Conservation (phyloP, 768 basidiomycete genomes). For the Trametes villosa region DNA sequence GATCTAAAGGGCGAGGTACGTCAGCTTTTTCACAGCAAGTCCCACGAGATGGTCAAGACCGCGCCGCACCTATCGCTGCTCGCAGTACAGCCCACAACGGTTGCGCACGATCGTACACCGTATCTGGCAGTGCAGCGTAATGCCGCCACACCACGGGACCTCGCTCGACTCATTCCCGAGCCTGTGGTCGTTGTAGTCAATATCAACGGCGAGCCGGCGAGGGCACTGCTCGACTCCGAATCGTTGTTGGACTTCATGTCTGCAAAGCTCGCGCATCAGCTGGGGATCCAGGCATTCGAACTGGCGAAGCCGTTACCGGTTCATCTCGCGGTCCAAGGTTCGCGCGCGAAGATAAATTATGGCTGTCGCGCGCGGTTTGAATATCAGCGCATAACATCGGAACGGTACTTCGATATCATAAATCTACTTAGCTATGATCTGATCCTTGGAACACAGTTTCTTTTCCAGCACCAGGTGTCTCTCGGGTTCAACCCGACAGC, state of each 20-base stretch:
- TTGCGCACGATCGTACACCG: no score
- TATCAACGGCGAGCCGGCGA: slow-evolving; percentile 25
- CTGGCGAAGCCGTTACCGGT: slow-evolving; percentile 34
- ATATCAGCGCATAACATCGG: not conserved
- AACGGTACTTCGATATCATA: slow-evolving; percentile 4
- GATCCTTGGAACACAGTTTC: slow-evolving; percentile 34
- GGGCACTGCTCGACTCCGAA: slow-evolving; percentile 31
- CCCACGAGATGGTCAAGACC: no score
- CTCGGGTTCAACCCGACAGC: slow-evolving; percentile 21
- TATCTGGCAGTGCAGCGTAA: slow-evolving; percentile 11
- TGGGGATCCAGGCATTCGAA: slow-evolving; percentile 13
- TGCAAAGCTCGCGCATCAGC: slow-evolving; percentile 32
- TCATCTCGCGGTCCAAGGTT: slow-evolving; percentile 38
- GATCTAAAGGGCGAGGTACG: not conserved
- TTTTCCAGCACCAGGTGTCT: slow-evolving; percentile 22
- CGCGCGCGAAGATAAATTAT: slow-evolving; percentile 5
- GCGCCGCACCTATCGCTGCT: no score
- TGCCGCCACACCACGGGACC: not conserved
- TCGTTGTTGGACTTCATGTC: no score
- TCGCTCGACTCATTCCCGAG: slow-evolving; percentile 10
- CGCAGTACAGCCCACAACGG: not conserved
- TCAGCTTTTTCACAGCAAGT: no score
- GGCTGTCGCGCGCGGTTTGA: not conserved
- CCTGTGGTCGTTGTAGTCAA: slow-evolving; percentile 11
- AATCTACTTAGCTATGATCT: slow-evolving; percentile 37